Evolutionary conservation across 2,329 filamentous ascomycete genomes (phyloP).

Genomic region (Fusarium buharicum): DNA sequence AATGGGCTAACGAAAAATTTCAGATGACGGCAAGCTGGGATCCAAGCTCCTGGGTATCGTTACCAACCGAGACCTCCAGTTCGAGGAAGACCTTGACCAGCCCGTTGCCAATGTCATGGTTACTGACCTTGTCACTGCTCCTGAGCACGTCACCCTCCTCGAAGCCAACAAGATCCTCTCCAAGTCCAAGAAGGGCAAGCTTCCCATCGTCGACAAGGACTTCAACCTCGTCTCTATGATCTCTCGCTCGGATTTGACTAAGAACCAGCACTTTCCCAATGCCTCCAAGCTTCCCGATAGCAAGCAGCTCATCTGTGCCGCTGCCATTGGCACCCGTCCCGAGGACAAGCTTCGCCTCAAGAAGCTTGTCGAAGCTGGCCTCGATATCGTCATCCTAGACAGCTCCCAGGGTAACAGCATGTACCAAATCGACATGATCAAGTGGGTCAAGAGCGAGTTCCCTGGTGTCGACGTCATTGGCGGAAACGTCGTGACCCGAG

Average conservation of each 20-base stretch:
- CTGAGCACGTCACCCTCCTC: constrained; percentile 80
- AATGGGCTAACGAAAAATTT: constrained; percentile 37
- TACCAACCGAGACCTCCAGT: constrained; percentile 97
- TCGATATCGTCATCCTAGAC: constrained; percentile 95
- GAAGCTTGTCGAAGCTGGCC: constrained; percentile 90
- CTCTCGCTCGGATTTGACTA: constrained; percentile 94
- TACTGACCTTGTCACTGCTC: constrained; percentile 90
- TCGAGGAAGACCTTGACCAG: constrained; percentile 79
- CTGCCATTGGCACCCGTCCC: constrained; percentile 92
- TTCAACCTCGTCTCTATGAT: constrained; percentile 92
- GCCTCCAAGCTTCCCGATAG: constrained; percentile 96
- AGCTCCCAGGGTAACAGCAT: constrained; percentile 98
- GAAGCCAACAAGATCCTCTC: constrained; percentile 95
- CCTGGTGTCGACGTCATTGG: constrained; percentile 92
- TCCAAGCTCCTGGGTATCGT: constrained; percentile 98
- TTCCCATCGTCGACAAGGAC: constrained; percentile 86
- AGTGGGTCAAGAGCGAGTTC: constrained; percentile 90
- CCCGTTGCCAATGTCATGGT: constrained; percentile 93
- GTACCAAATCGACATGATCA: constrained; percentile 99
- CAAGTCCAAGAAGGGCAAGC: constrained; percentile 98
- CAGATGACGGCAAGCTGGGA: constrained; percentile 90
- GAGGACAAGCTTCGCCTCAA: constrained; percentile 89
- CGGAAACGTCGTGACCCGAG: constrained; percentile 97
- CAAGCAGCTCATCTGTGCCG: constrained; percentile 96
- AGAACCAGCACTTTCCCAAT: constrained; percentile 96